Evolutionary conservation across 1,139 yeast species (phyloP).

Genomic region (Suhomyces ambrosiae): DNA sequence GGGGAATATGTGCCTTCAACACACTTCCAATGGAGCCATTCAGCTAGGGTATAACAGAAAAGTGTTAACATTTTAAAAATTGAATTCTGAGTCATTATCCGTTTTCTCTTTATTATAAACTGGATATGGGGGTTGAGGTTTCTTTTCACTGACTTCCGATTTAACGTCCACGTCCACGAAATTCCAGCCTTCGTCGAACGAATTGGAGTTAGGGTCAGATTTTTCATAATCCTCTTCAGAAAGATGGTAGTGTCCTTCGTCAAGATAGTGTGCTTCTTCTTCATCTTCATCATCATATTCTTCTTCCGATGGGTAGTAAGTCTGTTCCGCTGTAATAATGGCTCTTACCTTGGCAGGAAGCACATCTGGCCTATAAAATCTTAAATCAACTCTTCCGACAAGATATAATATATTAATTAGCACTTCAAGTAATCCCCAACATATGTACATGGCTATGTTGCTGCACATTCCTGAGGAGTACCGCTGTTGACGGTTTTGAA

Average conservation of each 20-base stretch:
- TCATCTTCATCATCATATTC: conserved; percentile 21
- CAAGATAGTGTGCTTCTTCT: conserved; percentile 3
- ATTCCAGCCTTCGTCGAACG: conserved; percentile 15
- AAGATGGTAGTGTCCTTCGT: not conserved
- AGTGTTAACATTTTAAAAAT: conserved; percentile 11
- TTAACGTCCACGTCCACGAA: conserved; percentile 18
- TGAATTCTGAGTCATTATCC: conserved; percentile 19
- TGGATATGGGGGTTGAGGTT: conserved; percentile 18
- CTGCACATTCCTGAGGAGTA: conserved; percentile 20
- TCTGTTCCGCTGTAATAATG: conserved; percentile 48
- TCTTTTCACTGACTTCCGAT: conserved; percentile 7
- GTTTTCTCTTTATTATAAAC: conserved; percentile 11
- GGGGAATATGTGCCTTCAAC: no score
- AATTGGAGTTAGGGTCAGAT: conserved; percentile 2
- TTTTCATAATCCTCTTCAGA: conserved; percentile 3
- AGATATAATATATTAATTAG: conserved; percentile 57
- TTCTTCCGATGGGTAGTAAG: conserved; percentile 29
- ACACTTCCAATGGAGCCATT: no score
- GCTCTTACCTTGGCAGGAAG: conserved; percentile 43
- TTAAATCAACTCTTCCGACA: conserved; percentile 66
- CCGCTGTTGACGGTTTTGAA: conserved; percentile 30
- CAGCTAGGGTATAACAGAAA: no score
- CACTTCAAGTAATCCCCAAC: conserved; percentile 68
- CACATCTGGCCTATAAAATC: conserved; percentile 77
- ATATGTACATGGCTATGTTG: conserved; percentile 64